Evolutionary conservation across 179 eudicot species (phyloP), one percentile per base, ranked within the genome.

Genomic region (Spinacia oleracea): DNA sequence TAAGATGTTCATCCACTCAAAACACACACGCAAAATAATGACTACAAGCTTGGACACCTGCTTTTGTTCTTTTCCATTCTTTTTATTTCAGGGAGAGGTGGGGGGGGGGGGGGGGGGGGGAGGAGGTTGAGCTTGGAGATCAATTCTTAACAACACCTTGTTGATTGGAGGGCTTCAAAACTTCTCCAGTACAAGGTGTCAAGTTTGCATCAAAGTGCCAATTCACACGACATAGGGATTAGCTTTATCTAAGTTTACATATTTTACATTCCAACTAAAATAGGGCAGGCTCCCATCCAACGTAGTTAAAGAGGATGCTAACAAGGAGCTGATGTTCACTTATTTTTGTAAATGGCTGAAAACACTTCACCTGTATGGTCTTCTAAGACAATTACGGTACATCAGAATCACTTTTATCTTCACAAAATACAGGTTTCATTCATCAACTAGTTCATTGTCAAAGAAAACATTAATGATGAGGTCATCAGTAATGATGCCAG

Each of bases 401-500:
- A 12, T 34, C 23, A 0, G 0, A 62, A 29, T 56, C 67, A 2
- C 40, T 8, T 34, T 21, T 25, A 43, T 75, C 16, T 15, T 46
- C 16, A 67, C 45, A 63, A 18, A 18, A 6, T 21, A n/a, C 4
- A 29, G 74, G 53, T 10, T 55, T 29, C 45, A 74, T 31, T 68
- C n/a, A n/a, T n/a, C n/a, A n/a, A n/a, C n/a, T n/a, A n/a, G 12
- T 21, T 4, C 35, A 62, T 43, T 69, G 42, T 25, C 56, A 53
- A 12, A 77, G 31, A 29, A 32, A 63, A 34, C 4, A 29, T n/a
- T 46, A 40, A 59, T 59, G 40, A 82, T 38, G 14, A 73, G 56
- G 50, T 73, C 29, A 53, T n/a, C 56, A 9, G 73, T 29, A 18
- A 35, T 42, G 23, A 73, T 73, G 65, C 70, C 48, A 16, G 80